A percentile compares a stretch with the other conserved stretches of the same genome.
phyloP scores from a whole-genome alignment of 1,284 basidiomycete genomes.

The Retiboletus flavoniger region DNA sequence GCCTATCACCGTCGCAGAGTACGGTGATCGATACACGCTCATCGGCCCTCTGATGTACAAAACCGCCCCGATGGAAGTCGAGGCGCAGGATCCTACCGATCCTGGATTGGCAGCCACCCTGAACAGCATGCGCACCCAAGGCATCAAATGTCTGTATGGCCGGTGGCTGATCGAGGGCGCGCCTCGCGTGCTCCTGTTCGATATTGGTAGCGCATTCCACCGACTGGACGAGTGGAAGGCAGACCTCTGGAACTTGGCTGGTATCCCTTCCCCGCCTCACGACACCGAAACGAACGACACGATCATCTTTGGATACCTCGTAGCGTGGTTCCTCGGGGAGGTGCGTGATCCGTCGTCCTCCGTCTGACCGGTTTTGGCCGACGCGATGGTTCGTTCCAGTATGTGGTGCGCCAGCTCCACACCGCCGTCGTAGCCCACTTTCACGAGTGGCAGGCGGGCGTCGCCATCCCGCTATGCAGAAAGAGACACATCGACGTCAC shows the following conservation, averaged over 20 bases:
- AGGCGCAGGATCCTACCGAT: slow-evolving; percentile 83
- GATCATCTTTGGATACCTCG: slow-evolving; percentile 98
- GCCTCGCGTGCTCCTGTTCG: slow-evolving; percentile 92
- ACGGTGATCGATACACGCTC: slow-evolving; percentile 88
- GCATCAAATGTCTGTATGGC: slow-evolving; percentile 93
- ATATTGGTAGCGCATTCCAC: slow-evolving; percentile 86
- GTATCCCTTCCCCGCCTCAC: slow-evolving; percentile 93
- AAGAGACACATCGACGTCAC: slow-evolving; percentile 98
- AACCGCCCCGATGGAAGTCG: slow-evolving; percentile 97
- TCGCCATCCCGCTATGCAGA: slow-evolving; percentile 93
- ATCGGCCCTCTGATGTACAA: slow-evolving; percentile 97
- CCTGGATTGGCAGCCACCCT: slow-evolving; percentile 70
- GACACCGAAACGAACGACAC: slow-evolving; percentile 99
- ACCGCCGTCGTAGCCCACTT: slow-evolving; percentile 95
- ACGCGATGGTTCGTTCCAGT: slow-evolving; percentile 50
- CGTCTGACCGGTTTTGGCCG: slow-evolving; percentile 8
- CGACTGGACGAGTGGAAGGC: slow-evolving; percentile 97
- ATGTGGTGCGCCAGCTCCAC: slow-evolving; percentile 73
- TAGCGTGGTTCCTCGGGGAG: slow-evolving; percentile 99
- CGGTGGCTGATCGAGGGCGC: slow-evolving; percentile 98
- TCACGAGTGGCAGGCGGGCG: slow-evolving; percentile 99
- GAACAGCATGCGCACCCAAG: slow-evolving; percentile 78
- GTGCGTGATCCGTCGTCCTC: slow-evolving; percentile 45
- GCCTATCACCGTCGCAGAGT: slow-evolving; percentile 94
- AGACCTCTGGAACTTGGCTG: slow-evolving; percentile 97